Evolutionary conservation across 257 asterid genomes (phyloP).

Genomic region (Petunia secreta): DNA sequence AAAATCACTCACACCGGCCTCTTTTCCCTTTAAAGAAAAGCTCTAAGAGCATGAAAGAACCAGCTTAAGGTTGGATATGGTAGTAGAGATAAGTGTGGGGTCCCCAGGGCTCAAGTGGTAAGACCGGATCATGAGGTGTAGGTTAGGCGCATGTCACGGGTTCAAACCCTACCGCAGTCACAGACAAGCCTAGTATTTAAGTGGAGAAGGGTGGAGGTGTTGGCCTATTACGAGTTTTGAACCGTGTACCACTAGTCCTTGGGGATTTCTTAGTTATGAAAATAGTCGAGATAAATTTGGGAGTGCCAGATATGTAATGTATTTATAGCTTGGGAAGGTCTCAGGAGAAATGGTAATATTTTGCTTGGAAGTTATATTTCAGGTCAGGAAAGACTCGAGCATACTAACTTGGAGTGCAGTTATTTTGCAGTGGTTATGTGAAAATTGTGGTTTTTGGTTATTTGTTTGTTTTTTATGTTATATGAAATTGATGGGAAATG

Average conservation of each 20-base stretch:
- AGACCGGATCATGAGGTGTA: no score
- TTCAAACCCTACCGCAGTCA: no score
- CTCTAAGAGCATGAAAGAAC: not conserved
- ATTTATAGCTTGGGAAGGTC: constrained; percentile 12
- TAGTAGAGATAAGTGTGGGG: not conserved
- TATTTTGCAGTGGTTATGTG: constrained; percentile 9
- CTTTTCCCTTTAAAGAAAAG: not conserved
- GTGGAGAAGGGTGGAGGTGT: no score
- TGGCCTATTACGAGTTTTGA: no score
- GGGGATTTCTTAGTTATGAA: no score
- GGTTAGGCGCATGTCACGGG: no score
- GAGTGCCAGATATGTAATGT: not conserved
- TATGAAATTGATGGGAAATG: not conserved
- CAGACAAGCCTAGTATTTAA: no score
- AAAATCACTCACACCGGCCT: not conserved
- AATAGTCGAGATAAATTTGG: not conserved
- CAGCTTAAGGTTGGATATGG: constrained; percentile 9
- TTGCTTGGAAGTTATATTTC: constrained; percentile 15
- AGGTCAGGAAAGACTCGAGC: not conserved
- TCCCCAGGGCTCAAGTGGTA: no score
- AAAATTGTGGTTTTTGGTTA: not conserved
- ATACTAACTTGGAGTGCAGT: constrained; percentile 5
- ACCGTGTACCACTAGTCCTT: no score
- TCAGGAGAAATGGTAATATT: not conserved
- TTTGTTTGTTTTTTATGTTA: not conserved